Evolutionary conservation across 257 asterid genomes (phyloP), one percentile per base, ranked within the genome.

Genomic region (Fraxinus excelsior): DNA sequence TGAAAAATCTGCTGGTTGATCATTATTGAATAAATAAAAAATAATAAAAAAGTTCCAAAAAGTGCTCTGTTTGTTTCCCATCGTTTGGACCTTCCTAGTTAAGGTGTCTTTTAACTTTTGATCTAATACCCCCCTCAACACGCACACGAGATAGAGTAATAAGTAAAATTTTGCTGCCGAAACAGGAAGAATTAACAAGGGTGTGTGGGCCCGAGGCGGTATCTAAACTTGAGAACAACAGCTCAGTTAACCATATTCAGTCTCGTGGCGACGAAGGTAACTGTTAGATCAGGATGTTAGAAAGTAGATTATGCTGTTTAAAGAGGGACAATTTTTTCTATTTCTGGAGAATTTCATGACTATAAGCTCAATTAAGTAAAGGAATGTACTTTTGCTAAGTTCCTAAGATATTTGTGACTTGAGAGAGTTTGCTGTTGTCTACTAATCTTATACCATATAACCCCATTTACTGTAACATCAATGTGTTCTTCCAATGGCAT

Each of bases 151-250:
- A 62, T 25, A 1, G 6, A 62, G 74, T 70, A 37, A 53, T n/a
- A 7, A 26, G 19, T 19, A 70, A 29, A 19, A 67, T 40, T 80
- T 78, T 78, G 72, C 7, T 78, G 76, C 51, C 66, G 79, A 62
- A 80, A 76, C 94, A 93, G 98, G 98, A 90, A 40, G 97, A 93
- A 78, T 73, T 93, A 74, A 86, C 84, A 1, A 82, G 82, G 79
- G 34, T 87, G 72, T 84, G 91, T 71, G 97, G 97, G 53, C 87
- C 93, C 2, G 96, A 91, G 32, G 84, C 84, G 9, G 81, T 88
- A 53, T 81, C 92, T 51, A 88, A 82, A 80, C 66, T 90, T 75
- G 94, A 87, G 82, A 85, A 80, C 40, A 73, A 78, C 46, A 80
- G 81, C 78, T 31, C 67, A 10, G 84, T 78, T 34, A 18, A 80